Conservation (phyloP, 495 filamentous ascomycete genomes). For the Aspergillus sparsus region DNA sequence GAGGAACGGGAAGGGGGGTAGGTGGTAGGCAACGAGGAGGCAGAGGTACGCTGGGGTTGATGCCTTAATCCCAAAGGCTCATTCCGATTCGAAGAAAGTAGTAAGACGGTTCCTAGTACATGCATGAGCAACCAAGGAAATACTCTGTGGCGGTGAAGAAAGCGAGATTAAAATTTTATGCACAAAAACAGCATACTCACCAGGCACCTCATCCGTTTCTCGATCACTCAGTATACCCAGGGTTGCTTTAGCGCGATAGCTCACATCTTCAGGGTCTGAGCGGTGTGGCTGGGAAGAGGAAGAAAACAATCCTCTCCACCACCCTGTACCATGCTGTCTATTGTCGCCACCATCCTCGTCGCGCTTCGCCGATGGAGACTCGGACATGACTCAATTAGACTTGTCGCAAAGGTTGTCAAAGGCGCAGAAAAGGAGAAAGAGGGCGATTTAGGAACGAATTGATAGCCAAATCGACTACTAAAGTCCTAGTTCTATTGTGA, state of each 20-base stretch:
- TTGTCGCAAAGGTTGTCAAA: not conserved
- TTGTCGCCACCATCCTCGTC: conserved; percentile 1
- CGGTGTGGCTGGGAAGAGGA: conserved; percentile 4
- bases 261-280: conserved; percentile 10
- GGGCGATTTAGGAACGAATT: not conserved
- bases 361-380: not conserved
- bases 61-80: conserved; percentile 79
- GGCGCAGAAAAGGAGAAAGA: not conserved
- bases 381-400: too few species aligned
- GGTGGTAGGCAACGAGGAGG: conserved; percentile 69
- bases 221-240: conserved; percentile 84
- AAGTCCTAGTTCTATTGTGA: too few species aligned
- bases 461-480: too few species aligned
- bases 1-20: conserved; percentile 48
- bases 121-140: conserved; percentile 13
- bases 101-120: conserved; percentile 70
- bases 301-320: conserved; percentile 13
- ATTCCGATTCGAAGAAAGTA: conserved; percentile 74
- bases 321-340: not conserved
- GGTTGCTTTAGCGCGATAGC: conserved; percentile 61
- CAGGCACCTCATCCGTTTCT: conserved; percentile 88
- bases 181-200: conserved; percentile 48
- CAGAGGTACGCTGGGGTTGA: conserved; percentile 71
- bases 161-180: not conserved
- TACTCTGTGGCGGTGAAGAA: too few species aligned